Conservation (phyloP, 352 stramenopile genomes). For the Phytophthora pistaciae region DNA sequence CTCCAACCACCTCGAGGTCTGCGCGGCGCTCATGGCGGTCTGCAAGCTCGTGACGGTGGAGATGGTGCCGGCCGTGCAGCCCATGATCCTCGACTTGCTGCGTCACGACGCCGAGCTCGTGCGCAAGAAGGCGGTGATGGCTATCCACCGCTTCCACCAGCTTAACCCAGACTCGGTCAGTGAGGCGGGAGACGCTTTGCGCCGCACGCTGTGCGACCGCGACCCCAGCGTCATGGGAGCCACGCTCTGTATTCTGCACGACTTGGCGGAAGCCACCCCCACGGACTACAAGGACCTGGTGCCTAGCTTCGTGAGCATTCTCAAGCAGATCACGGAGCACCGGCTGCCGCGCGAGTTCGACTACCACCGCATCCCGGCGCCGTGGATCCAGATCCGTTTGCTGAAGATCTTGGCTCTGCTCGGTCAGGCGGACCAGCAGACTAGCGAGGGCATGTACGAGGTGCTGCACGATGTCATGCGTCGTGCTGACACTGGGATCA, state of each 20-base stretch:
- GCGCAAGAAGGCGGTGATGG: slow-evolving; percentile 99
- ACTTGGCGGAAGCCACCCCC: slow-evolving; percentile 92
- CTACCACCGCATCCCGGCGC: slow-evolving; percentile 99
- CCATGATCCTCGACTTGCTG: slow-evolving; percentile 96
- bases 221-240: slow-evolving; percentile 99
- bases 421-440: slow-evolving; percentile 94
- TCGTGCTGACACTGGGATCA: slow-evolving; percentile 99
- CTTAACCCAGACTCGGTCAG: slow-evolving; percentile 94
- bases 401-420: slow-evolving; percentile 97
- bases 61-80: slow-evolving; percentile 98
- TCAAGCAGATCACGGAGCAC: slow-evolving; percentile 99
- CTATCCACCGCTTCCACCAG: slow-evolving; percentile 98
- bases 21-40: slow-evolving; percentile 95
- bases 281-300: slow-evolving; percentile 99
- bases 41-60: slow-evolving; percentile 98
- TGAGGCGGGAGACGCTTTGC: slow-evolving; percentile 93
- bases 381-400: slow-evolving; percentile 99
- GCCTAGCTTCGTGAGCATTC: slow-evolving; percentile 98
- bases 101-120: slow-evolving; percentile 97
- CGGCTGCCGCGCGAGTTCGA: slow-evolving; percentile 98
- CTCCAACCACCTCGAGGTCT: slow-evolving; percentile 95
- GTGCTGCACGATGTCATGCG: slow-evolving; percentile 99
- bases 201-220: slow-evolving; percentile 98
- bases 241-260: slow-evolving; percentile 94
- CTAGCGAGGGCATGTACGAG: slow-evolving; percentile 99